Conservation (phyloP, 1,284 basidiomycete genomes). For the Austroboletus novae-zelandiae region DNA sequence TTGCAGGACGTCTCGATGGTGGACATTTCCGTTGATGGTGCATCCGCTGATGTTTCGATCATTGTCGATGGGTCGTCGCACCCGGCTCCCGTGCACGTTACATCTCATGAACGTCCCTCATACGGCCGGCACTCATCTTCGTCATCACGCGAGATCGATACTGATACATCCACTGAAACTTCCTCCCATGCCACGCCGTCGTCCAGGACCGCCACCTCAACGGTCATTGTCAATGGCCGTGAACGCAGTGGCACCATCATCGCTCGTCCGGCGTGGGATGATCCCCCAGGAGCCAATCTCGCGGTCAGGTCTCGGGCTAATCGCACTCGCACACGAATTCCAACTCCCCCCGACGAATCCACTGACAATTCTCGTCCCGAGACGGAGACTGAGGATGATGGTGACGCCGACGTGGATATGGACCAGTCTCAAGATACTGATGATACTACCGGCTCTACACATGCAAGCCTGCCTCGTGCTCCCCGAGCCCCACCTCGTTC, state of each 20-base stretch:
- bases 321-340: slow-evolving; percentile 31
- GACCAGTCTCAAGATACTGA: slow-evolving; percentile 47
- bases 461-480: slow-evolving; percentile 39
- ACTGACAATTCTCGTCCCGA: slow-evolving; percentile 59
- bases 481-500: slow-evolving; percentile 40
- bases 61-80: slow-evolving; percentile 21
- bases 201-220: slow-evolving; percentile 57
- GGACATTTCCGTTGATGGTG: slow-evolving; percentile 18
- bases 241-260: slow-evolving; percentile 77
- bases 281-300: slow-evolving; percentile 24
- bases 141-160: slow-evolving; percentile 45
- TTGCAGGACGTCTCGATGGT: slow-evolving; percentile 28
- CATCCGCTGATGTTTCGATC: slow-evolving; percentile 21
- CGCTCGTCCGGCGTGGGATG: slow-evolving; percentile 62
- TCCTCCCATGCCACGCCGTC: slow-evolving; percentile 60
- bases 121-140: slow-evolving; percentile 22
- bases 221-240: slow-evolving; percentile 51
- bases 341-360: slow-evolving; percentile 53
- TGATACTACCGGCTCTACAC: slow-evolving; percentile 26
- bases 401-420: slow-evolving; percentile 55
- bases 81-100: slow-evolving; percentile 18
- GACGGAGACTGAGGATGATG: slow-evolving; percentile 74
- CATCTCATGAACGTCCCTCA: slow-evolving; percentile 17
- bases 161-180: slow-evolving; percentile 57
- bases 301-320: slow-evolving; percentile 33